Percentiles rank a stretch among this genome's conserved stretches.
phyloP scores from a whole-genome alignment of 345 rosid genomes.

The Lumnitzera littorea region DNA sequence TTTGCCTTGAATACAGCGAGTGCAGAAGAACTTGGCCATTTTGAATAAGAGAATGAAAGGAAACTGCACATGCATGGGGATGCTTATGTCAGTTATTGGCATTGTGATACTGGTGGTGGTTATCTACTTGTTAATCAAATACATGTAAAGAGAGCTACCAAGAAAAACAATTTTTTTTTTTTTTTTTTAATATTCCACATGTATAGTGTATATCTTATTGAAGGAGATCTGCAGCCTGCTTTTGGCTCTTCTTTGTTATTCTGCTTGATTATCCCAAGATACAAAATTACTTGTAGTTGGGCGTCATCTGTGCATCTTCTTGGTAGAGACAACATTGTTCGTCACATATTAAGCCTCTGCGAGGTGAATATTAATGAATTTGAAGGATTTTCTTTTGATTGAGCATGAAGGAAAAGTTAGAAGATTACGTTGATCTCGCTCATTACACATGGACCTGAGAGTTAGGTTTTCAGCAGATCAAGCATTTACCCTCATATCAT shows the following conservation, averaged over 20 bases:
- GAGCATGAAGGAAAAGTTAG: too few species aligned
- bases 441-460: too few species aligned
- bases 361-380: too few species aligned
- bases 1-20: slow-evolving; percentile 22
- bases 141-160: slow-evolving; percentile 16
- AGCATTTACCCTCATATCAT: too few species aligned
- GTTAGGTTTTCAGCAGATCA: too few species aligned
- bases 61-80: slow-evolving; percentile 29
- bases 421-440: too few species aligned
- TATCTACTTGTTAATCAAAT: slow-evolving; percentile 24
- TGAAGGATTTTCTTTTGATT: too few species aligned
- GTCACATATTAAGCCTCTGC: too few species aligned
- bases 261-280: background rate
- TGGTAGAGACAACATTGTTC: too few species aligned
- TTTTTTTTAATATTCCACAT: background rate
- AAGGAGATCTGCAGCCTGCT: background rate
- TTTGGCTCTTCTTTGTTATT: background rate
- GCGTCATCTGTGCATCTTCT: too few species aligned
- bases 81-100: slow-evolving; percentile 26
- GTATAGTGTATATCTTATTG: background rate
- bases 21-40: slow-evolving; percentile 31
- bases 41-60: slow-evolving; percentile 36
- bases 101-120: slow-evolving; percentile 28
- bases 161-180: background rate
- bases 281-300: too few species aligned